Base-by-base conservation (phyloP, 768 basidiomycete genomes). In the Tulasnella sp. region DNA sequence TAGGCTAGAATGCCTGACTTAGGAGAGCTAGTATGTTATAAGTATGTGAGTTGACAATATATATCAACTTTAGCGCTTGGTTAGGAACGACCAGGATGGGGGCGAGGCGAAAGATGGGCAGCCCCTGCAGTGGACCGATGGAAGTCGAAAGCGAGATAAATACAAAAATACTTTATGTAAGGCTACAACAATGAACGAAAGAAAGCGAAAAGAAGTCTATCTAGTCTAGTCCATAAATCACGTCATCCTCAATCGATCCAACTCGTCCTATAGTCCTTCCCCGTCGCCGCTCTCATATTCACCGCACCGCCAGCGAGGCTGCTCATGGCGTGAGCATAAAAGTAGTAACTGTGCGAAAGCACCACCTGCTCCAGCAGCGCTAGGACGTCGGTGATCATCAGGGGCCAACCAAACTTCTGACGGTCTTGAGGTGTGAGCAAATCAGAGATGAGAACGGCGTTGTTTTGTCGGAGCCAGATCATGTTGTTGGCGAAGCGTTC, bases 361-460 rank as follows among this genome's bases (percentile, higher is more conserved):
- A 83, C 74, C 27, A 75, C 80, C 81, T 83, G 83, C 75, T 83
- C 83, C n/a, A 83, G 42, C 38, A 83, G 77, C 19, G 80, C 82
- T 40, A 83, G 42, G 31, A 82, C 82, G 62, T 83, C 83, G 27
- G 83, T 83, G 62, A 82, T 77, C 76, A 83, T 77, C 46, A 82
- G 52, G 19, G 76, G 77, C 82, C 82, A 81, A 8, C 82, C 82
- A 27, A 81, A 80, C 62, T 82, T 77, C 40, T 78, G 36, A 18
- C 82, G 79, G 78, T 88, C 88, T 34, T 87, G 86, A n/a, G 83
- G 81, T 1, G 87, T 88, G 72, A 88, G 82, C 4, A 88, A 82
- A 80, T 89, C 88, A 19, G 83, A 56, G 77, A 89, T 83, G 76
- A 89, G 79, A 12, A 89, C 62, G 1, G 85, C 88, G n/a, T 87